phyloP scores from a whole-genome alignment of 2,329 filamentous ascomycete species.

The Cladobotryum mycophilum region DNA sequence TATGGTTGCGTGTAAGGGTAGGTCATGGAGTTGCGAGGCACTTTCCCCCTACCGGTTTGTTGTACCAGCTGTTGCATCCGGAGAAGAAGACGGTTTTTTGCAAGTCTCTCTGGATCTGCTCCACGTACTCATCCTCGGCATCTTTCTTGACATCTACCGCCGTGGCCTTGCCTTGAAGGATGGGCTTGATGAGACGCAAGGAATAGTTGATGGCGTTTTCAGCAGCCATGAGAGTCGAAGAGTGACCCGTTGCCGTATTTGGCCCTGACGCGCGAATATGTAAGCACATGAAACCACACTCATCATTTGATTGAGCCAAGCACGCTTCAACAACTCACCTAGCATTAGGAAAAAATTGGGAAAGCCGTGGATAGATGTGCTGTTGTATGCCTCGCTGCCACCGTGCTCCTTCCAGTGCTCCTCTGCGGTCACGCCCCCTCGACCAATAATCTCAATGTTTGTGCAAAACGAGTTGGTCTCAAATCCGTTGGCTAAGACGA shows the following conservation, averaged over 20 bases:
- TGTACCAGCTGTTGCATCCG: conserved; percentile 34
- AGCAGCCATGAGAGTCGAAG: conserved; percentile 50
- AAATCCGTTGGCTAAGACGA: conserved; percentile 58
- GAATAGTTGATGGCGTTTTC: conserved; percentile 58
- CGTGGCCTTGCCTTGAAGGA: conserved; percentile 28
- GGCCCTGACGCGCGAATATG: conserved; percentile 34
- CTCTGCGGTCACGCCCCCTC: conserved; percentile 41
- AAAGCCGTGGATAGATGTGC: conserved; percentile 51
- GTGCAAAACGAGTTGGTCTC: conserved; percentile 48
- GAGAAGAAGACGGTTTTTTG: conserved; percentile 29
- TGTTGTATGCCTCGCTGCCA: conserved; percentile 57
- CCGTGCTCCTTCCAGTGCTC: conserved; percentile 53
- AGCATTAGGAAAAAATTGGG: conserved; percentile 61
- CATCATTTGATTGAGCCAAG: background rate
- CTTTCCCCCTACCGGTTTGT: conserved; percentile 16
- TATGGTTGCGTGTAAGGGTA: conserved; percentile 31
- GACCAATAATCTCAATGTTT: conserved; percentile 47
- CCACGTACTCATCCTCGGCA: conserved; percentile 29
- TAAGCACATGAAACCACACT: no score
- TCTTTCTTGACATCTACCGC: conserved; percentile 26
- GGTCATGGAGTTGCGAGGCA: conserved; percentile 27
- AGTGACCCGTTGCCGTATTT: conserved; percentile 58
- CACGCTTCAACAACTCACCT: conserved; percentile 25
- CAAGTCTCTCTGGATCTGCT: conserved; percentile 26
- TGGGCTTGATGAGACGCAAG: conserved; percentile 50